Percentiles rank a stretch among this genome's conserved stretches.
phyloP scores from a whole-genome alignment of 306 rosid species.

The Malus domestica region DNA sequence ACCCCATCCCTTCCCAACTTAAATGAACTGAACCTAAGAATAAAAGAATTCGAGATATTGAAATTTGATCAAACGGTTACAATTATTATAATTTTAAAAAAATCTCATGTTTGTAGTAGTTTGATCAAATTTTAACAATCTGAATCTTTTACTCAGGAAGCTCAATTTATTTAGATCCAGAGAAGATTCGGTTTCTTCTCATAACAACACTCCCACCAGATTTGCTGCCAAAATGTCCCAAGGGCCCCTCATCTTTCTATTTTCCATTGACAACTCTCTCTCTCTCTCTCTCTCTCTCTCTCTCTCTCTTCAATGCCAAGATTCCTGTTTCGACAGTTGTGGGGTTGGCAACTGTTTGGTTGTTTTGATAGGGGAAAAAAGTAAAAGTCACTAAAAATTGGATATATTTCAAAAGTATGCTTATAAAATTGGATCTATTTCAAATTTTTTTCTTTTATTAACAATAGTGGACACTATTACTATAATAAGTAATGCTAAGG shows the following conservation, averaged over 20 bases:
- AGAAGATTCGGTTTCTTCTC: no score
- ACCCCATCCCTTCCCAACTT: no score
- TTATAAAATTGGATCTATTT: no score
- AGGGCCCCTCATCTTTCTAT: constrained; percentile 14
- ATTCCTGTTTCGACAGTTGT: no score
- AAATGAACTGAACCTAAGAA: rapidly evolving
- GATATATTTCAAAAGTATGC: no score
- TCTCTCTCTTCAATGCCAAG: not conserved
- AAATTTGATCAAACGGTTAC: rapidly evolving
- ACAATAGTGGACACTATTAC: no score
- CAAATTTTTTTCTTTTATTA: no score
- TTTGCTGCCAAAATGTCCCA: constrained; percentile 29
- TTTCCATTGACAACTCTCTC: constrained; percentile 3
- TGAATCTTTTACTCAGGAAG: rapidly evolving
- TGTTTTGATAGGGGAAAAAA: no score
- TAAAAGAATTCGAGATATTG: rapidly evolving
- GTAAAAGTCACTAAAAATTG: no score
- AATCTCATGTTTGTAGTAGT: rapidly evolving
- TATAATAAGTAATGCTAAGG: rapidly evolving
- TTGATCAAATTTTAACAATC: no score
- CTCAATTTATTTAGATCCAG: rapidly evolving
- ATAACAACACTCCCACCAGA: constrained; percentile 42
- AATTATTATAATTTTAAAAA: no score
- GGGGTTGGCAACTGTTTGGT: no score
- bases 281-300: not conserved